A percentile compares a stretch with the other conserved stretches of the same genome.
Evolutionary conservation across 2,329 filamentous ascomycete species (phyloP).

Genomic region (Cladosporium sp.): DNA sequence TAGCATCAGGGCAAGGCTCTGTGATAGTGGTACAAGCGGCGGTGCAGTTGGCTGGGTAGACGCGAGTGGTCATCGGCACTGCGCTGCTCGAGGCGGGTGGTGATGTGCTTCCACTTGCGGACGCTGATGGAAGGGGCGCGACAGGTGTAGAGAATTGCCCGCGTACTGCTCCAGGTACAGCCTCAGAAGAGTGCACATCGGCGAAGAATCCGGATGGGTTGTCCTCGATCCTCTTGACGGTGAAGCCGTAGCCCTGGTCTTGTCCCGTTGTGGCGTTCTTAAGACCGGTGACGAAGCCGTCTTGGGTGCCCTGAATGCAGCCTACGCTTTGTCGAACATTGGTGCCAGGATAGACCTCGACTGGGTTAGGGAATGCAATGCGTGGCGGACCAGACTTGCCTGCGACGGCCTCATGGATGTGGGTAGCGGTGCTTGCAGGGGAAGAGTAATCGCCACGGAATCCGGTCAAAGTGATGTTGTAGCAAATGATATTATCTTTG

Average conservation of each 20-base stretch:
- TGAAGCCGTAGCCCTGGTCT: slow-evolving; percentile 54
- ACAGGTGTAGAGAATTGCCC: slow-evolving; percentile 43
- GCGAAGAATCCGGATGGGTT: slow-evolving; percentile 56
- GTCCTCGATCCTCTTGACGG: slow-evolving; percentile 53
- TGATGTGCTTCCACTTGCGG: background rate
- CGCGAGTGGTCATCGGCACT: background rate
- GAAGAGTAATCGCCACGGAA: slow-evolving; percentile 56
- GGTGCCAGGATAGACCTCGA: slow-evolving; percentile 37
- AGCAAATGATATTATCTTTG: slow-evolving; percentile 46
- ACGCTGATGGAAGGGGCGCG: background rate
- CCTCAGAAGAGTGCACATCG: slow-evolving; percentile 55
- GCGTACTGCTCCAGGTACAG: slow-evolving; percentile 54
- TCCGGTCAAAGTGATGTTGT: slow-evolving; percentile 43
- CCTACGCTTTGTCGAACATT: slow-evolving; percentile 44
- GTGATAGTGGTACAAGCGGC: slow-evolving; percentile 6
- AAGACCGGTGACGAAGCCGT: slow-evolving; percentile 46
- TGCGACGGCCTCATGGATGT: slow-evolving; percentile 55
- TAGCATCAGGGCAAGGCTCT: slow-evolving; percentile 14
- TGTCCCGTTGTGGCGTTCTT: slow-evolving; percentile 40
- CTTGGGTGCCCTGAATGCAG: slow-evolving; percentile 44
- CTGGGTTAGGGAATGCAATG: slow-evolving; percentile 55
- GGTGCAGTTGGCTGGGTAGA: slow-evolving; percentile 15
- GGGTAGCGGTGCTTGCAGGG: slow-evolving; percentile 56
- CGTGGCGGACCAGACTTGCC: slow-evolving; percentile 55
- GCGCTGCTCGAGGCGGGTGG: background rate